phyloP scores from a whole-genome alignment of 768 basidiomycete species.

The Mrakia hoshinonis region DNA sequence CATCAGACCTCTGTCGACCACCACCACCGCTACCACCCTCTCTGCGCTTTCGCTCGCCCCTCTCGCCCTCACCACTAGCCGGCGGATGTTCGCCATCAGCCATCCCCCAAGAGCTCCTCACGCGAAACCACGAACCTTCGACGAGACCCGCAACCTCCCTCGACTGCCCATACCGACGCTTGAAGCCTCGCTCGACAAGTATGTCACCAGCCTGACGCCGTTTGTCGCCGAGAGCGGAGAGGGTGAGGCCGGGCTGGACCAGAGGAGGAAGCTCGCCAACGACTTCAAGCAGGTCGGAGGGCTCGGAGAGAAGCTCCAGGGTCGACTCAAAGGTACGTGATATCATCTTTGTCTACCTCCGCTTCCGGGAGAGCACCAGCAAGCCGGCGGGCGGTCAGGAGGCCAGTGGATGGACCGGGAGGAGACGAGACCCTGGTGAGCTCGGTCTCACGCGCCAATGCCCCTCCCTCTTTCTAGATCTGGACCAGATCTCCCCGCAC shows the following conservation, averaged over 20 bases:
- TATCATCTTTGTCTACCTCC: slow-evolving; percentile 21
- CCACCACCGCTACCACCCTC: too few species aligned
- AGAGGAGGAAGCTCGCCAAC: slow-evolving; percentile 54
- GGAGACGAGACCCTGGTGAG: background rate
- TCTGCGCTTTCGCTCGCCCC: background rate
- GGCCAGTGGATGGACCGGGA: background rate
- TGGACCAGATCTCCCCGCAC: slow-evolving; percentile 65
- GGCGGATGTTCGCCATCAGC: slow-evolving; percentile 10
- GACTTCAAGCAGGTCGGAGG: slow-evolving; percentile 57
- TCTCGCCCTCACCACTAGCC: background rate
- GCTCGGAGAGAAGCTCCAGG: slow-evolving; percentile 60
- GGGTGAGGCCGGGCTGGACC: slow-evolving; percentile 49
- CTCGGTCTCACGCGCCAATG: too few species aligned
- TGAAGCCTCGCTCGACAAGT: slow-evolving; percentile 62
- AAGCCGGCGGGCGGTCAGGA: too few species aligned
- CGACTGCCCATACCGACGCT: slow-evolving; percentile 45
- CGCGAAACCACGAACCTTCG: slow-evolving; percentile 13
- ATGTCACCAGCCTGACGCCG: slow-evolving; percentile 68
- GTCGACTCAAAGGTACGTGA: slow-evolving; percentile 58
- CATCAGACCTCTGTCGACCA: too few species aligned
- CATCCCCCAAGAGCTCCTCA: background rate
- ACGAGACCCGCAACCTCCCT: slow-evolving; percentile 15
- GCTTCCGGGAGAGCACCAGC: background rate
- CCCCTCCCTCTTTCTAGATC: too few species aligned
- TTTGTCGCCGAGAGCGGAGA: slow-evolving; percentile 61